Base-by-base conservation (phyloP, 371 early-diverging fungal species). In the Syncephalis fuscata region DNA sequence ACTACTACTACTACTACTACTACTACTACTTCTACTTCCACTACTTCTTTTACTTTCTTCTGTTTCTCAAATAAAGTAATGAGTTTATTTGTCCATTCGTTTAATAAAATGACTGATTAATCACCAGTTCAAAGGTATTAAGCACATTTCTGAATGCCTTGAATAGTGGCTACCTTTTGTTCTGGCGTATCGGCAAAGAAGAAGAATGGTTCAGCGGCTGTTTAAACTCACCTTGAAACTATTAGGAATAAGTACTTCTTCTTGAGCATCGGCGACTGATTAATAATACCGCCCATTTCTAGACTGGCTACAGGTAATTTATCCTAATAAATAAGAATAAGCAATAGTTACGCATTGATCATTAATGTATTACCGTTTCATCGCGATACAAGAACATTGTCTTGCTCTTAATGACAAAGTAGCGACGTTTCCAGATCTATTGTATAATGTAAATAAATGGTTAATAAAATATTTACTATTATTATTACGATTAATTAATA, bases 391-490 rank as follows among this genome's bases (percentile, higher is more conserved):
- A 53, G 21, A 55, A 54, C 1, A 70, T 21, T 0, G 41, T 48
- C 19, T 63, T 59, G 1, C 64, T 65, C 2, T 56, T 55, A 50
- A 73, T 56, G 21, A 60, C 59, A 53, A 67, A 71, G 53, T 64
- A 69, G 36, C 71, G 58, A 21, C 74, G 56, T 47, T 61, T 66
- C 74, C 71, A 73, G 48, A 57, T 60, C 38, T 65, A 55, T 43
- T 38, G 17, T 46, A 22, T 23, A 51, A 52, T 40, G 50, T n/a
- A n/a, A n/a, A n/a, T n/a, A n/a, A n/a, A n/a, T n/a, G n/a, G n/a
- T n/a, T n/a, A n/a, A n/a, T n/a, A n/a, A n/a, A n/a, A 52, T 24
- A 53, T 39, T 23, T 42, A 22, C 39, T 19, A 9, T 21, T 38
- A 37, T 25, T 26, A 36, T 37, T 19, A 11, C 17, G 42, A 2